Percentiles rank a stretch among this genome's conserved stretches.
phyloP scores from a whole-genome alignment of 2,329 filamentous ascomycete species.

The Penicillium sp. region DNA sequence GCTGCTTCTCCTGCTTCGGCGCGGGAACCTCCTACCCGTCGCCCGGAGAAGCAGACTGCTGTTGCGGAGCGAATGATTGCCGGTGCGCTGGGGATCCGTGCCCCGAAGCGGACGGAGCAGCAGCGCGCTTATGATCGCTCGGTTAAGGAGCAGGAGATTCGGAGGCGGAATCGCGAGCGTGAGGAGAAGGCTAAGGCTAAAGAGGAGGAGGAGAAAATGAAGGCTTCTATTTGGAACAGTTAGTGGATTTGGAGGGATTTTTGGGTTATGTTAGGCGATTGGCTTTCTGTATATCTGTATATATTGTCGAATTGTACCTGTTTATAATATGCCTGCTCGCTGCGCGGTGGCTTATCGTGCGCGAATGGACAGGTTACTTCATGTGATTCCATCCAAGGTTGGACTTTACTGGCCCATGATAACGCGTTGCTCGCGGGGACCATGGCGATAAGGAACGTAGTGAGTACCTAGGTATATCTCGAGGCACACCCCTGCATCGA shows the following conservation, averaged over 20 bases:
- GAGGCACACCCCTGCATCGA: background rate
- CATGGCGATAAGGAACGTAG: too few relatives aligned
- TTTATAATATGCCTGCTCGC: background rate
- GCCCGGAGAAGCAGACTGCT: slow-evolving; percentile 87
- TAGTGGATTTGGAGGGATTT: slow-evolving; percentile 20
- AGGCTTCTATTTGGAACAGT: slow-evolving; percentile 75
- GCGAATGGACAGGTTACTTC: background rate
- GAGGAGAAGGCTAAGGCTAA: slow-evolving; percentile 55
- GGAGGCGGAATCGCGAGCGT: slow-evolving; percentile 62
- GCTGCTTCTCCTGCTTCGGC: slow-evolving; percentile 12
- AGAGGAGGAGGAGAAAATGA: slow-evolving; percentile 63
- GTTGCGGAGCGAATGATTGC: slow-evolving; percentile 86
- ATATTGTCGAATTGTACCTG: background rate
- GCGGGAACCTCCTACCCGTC: slow-evolving; percentile 20
- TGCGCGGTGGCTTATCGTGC: background rate
- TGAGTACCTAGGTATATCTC: too few relatives aligned
- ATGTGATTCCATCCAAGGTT: too few relatives aligned
- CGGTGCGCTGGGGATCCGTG: slow-evolving; percentile 70
- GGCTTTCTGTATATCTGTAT: slow-evolving; percentile 4
- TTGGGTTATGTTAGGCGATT: background rate
- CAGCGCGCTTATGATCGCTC: slow-evolving; percentile 77
- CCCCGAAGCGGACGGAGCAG: slow-evolving; percentile 75
- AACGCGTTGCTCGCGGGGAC: background rate
- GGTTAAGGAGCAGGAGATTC: slow-evolving; percentile 74
- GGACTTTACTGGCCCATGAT: background rate